Base-by-base conservation (phyloP, 192 early-diverging fungal species). In the Pilobolus umbonatus region DNA sequence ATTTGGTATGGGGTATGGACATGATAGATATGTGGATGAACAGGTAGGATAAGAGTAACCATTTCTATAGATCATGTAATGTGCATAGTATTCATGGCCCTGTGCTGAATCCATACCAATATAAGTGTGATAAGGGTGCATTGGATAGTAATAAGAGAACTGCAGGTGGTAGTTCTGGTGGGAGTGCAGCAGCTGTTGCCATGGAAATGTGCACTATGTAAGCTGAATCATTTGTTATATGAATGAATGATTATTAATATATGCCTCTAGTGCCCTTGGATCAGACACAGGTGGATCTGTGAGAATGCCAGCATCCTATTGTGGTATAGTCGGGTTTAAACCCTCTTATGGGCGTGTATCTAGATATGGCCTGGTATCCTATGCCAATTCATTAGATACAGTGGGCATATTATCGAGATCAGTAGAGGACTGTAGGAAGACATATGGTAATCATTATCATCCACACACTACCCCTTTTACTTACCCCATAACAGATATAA, bases 271-370 rank as follows among this genome's bases (percentile, higher is more conserved):
- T 12, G 90, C 92, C 0, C 55, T 97, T 32, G 95, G 95, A 2
- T 95, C 93, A 2, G 95, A 98, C 54, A 98, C 95, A 1, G 95
- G 95, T 49, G 95, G 95, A 12, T 95, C 92, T 3, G 89, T 98
- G n/a, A 72, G 95, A 22, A 72, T 94, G 14, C 95, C 95, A 5
- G 95, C 93, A 3, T 82, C 95, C 3, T 98, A 92, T 72, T 95
- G 93, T 66, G 95, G 95, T 8, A 76, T 95, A 5, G 80, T 92
- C 19, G 95, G 95, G 5, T 94, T 92, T 60, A 98, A 98, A 67
- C 95, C 95, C 12, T 85, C 86, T 0, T 98, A 95, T 64, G 95
- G 95, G 0, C 80, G 80, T 35, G 74, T 88, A 45, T 95, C 95
- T 17, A 79, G 95, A 14, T 80, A 77, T 67, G 95, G 95, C 2